Conservation (phyloP, 805 yeast genomes). For the Candida boidinii region DNA sequence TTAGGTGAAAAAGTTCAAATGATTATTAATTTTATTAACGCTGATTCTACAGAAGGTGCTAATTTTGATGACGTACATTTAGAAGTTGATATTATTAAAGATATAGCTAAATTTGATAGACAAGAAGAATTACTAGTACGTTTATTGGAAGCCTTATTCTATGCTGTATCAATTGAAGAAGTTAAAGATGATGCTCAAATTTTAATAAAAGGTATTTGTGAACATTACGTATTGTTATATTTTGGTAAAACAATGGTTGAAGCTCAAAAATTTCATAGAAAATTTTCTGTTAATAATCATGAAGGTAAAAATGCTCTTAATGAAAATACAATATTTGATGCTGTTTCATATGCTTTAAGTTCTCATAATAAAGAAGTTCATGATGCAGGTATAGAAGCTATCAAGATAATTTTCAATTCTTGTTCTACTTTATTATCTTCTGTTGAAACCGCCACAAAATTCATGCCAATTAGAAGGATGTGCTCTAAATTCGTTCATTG, state of each 20-base stretch:
- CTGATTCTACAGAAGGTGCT: conserved; percentile 15
- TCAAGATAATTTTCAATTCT: conserved; percentile 51
- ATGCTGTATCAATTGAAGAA: conserved; percentile 68
- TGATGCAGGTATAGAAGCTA: conserved; percentile 59
- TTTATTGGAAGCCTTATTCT: conserved; percentile 64
- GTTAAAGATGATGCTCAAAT: conserved; percentile 56
- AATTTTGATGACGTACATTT: conserved; percentile 14
- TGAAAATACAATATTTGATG: conserved; percentile 63
- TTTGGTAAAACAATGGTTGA: conserved; percentile 66
- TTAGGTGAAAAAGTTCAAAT: conserved; percentile 36
- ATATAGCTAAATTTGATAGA: conserved; percentile 39
- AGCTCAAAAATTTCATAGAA: conserved; percentile 55
- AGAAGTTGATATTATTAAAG: conserved; percentile 35
- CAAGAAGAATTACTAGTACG: conserved; percentile 61
- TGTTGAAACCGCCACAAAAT: conserved; percentile 54
- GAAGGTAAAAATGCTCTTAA: conserved; percentile 69
- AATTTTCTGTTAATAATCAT: conserved; percentile 67
- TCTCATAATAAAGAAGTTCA: conserved; percentile 66
- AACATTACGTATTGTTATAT: conserved; percentile 72
- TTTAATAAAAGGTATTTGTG: conserved; percentile 58
- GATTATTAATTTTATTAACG: conserved; percentile 37
- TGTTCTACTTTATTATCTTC: conserved; percentile 63
- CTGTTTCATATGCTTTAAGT: conserved; percentile 72
- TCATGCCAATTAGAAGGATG: conserved; percentile 69
- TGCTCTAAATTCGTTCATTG: conserved; percentile 81